Conservation (phyloP, 2,329 filamentous ascomycete genomes). For the Epichloe elymi region DNA sequence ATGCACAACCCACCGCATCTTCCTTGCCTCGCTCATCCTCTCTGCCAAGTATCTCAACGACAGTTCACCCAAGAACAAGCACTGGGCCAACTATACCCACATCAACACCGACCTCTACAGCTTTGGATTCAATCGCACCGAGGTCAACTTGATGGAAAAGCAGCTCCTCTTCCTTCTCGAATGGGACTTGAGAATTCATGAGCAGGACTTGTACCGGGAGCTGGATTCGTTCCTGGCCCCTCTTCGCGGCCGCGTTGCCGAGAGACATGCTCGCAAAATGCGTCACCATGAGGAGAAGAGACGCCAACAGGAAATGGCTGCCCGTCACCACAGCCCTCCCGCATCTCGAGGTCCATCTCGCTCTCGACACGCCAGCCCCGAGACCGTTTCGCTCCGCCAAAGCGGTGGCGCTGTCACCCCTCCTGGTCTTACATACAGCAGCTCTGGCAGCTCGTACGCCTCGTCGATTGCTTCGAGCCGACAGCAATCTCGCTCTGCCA, state of each 20-base stretch:
- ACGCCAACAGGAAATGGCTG: conserved; percentile 24
- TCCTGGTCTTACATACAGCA: conserved; percentile 36
- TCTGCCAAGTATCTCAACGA: conserved; percentile 98
- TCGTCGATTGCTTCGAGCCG: conserved; percentile 34
- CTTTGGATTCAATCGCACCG: conserved; percentile 86
- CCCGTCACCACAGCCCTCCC: conserved; percentile 32
- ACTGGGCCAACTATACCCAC: conserved; percentile 90
- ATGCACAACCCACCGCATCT: conserved; percentile 96
- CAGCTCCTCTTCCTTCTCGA: conserved; percentile 89
- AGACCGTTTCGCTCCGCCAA: conserved; percentile 25
- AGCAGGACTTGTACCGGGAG: conserved; percentile 76
- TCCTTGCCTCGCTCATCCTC: conserved; percentile 73
- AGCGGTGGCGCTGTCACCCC: conserved; percentile 26
- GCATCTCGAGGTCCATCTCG: conserved; percentile 30
- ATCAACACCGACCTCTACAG: conserved; percentile 50
- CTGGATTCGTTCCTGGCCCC: conserved; percentile 81
- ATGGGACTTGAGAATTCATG: conserved; percentile 80
- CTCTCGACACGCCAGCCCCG: conserved; percentile 27
- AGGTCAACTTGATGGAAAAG: conserved; percentile 99
- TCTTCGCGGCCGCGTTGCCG: conserved; percentile 51
- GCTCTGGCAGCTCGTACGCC: conserved; percentile 36
- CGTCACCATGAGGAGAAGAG: conserved; percentile 34
- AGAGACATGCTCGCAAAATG: conserved; percentile 36
- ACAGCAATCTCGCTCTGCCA: conserved; percentile 37
- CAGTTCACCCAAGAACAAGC: conserved; percentile 99